These are phyloP conservation scores for Gyrodon lividus DNA, from an alignment of 768 basidiomycete genomes.

Conservation along the genomic window DNA sequence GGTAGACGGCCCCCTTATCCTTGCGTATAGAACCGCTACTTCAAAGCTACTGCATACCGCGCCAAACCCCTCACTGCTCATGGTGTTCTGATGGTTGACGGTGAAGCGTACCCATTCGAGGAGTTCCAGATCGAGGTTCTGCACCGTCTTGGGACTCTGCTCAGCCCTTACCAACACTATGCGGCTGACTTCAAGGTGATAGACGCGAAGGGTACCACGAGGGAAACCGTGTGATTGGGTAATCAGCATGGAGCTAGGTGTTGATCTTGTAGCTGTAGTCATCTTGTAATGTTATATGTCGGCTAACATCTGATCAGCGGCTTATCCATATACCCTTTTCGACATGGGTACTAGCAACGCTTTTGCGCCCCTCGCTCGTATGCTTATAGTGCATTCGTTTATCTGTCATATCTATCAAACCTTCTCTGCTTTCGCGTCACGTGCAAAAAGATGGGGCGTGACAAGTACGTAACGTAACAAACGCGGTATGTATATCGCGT, in stretches of 20 bases:
- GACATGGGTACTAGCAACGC: not conserved
- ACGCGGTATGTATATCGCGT: slow-evolving; percentile 27
- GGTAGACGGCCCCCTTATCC: slow-evolving; percentile 7
- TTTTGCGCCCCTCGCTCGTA: not conserved
- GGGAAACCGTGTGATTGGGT: slow-evolving; percentile 7
- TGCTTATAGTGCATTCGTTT: not conserved
- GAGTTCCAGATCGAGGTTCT: slow-evolving; percentile 79
- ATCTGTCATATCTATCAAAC: not conserved
- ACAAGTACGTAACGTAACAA: slow-evolving; percentile 12
- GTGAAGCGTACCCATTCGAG: slow-evolving; percentile 72
- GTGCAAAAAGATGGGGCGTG: slow-evolving; percentile 6
- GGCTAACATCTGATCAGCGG: not conserved
- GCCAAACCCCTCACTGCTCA: slow-evolving; percentile 56
- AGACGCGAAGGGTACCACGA: slow-evolving; percentile 25
- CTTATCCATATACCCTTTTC: not conserved
- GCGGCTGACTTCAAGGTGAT: slow-evolving; percentile 48
- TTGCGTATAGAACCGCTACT: slow-evolving; percentile 56
- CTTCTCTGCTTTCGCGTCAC: no score
- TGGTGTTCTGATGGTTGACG: slow-evolving; percentile 70
- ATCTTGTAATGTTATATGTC: not conserved
- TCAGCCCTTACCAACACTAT: slow-evolving; percentile 58
- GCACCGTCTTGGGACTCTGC: slow-evolving; percentile 58
- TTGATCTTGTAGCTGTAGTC: not conserved
- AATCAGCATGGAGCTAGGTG: not conserved
- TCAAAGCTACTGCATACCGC: slow-evolving; percentile 73